Evolutionary conservation across 208 protist genomes (phyloP), one percentile per base, ranked within the genome.

Genomic region (Strigomonas galati): DNA sequence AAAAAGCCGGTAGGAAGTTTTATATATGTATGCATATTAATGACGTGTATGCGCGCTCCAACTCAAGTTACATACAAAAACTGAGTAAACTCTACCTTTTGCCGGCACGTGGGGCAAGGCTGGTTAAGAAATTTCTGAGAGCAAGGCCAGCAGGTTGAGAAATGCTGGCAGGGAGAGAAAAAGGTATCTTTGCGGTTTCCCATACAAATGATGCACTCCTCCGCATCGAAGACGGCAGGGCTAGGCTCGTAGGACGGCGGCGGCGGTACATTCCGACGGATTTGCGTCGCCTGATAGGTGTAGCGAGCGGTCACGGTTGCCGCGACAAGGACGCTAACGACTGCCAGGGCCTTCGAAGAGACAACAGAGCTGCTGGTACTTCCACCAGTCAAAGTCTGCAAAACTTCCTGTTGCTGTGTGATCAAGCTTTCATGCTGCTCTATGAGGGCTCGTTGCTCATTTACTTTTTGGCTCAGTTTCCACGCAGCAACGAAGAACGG

Each of bases 121-220:
- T 58, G 56, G 12, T 48, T 51, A 1, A 59, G 15, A n/a, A 93
- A 64, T 0, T 27, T 51, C 9, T 56, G 31, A 2, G 84, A 75
- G 65, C 87, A 93, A 2, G 57, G 53, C 87, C 87, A 93, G 74
- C 87, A 93, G 2, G 80, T 64, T 43, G 74, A 82, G 19, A 89
- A 72, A 62, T 93, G 87, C 35, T 76, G 77, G 64, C 87, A 93
- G 0, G 87, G 87, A 1, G 76, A 51, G 43, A 88, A 83, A n/a
- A 90, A 52, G 15, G 83, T 93, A 57, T 93, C 87, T 31, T 83
- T 76, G 32, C 65, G 68, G 66, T 89, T 81, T 1, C 65, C 37
- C 37, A 87, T 65, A 54, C 87, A 93, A 9, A 93, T 76, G 46
- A 79, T 74, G 65, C 87, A 93, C 78, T 82, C 76, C 63, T 90